Base-by-base conservation (phyloP, 495 filamentous ascomycete genomes). In the Xylaria acuta region DNA sequence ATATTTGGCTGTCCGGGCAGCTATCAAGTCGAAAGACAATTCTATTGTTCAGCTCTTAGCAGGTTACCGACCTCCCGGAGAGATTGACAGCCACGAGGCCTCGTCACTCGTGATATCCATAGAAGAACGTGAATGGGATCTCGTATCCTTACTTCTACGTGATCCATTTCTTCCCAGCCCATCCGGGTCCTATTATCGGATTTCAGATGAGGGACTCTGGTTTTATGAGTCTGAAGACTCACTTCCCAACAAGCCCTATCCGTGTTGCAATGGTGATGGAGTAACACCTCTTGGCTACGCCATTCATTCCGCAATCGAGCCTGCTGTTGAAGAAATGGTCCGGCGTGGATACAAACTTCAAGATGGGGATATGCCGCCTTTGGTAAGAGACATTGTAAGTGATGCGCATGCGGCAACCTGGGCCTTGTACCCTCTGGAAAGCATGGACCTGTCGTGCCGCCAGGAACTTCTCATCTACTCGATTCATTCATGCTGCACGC, bases 1-100 rank as follows among this genome's bases (percentile, higher is more conserved):
- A 34, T 47, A 47, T n/a, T 3, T 8, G 25, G 62, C 62, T 64
- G 22, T 32, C 14, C 8, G 2, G 22, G 12, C 25, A 20, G 62
- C 40, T 20, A 32, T 64, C 11, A 2, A 64, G 11, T 45, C 22
- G 11, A 32, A 47, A 18, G 62, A 64, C 27, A n/a, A 47, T 32
- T 45, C 40, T 64, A 18, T 64, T 30, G 38, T 47, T 11, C 20
- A 9, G 25, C 14, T 45, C 38, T 18, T 64, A 30, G 27, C 40
- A 12, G 25, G n/a, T 9, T 2, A 64, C 16, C 62, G 62, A 11
- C 62, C 62, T 6, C 1, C 20, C 12, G 38, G 62, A 14, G n/a
- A 25, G 4, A 64, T 64, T 38, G 62, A 64, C 41, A 64, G 41
- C 11, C 25, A 45, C 8, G 62, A 64, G 25, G 41, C 41, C 12